Conservation (phyloP, 2,329 filamentous ascomycete genomes). For the Nigrospora oryzae region DNA sequence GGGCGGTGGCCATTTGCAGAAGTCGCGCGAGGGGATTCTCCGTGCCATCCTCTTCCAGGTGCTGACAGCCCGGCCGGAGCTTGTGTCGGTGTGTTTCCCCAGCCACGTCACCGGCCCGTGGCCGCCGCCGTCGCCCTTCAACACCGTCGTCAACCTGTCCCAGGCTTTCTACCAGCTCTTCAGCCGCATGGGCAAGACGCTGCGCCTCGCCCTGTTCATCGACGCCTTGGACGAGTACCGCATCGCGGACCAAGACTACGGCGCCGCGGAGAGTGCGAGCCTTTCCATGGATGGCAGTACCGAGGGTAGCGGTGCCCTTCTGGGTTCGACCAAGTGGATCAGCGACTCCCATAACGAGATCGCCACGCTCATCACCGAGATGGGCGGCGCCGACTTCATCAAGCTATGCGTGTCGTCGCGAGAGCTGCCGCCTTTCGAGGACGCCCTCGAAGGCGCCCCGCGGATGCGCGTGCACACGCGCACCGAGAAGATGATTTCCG, state of each 20-base stretch:
- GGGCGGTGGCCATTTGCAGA: background rate
- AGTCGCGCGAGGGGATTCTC: slow-evolving; percentile 1
- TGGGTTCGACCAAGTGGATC: slow-evolving; percentile 21
- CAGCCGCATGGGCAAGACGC: background rate
- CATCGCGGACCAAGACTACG: slow-evolving; percentile 13
- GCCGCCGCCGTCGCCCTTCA: slow-evolving; percentile 19
- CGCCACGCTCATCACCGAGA: slow-evolving; percentile 10
- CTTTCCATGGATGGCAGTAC: slow-evolving; percentile 4
- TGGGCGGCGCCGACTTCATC: background rate
- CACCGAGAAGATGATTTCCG: background rate
- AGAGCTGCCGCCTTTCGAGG: slow-evolving; percentile 2
- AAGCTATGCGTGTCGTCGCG: slow-evolving; percentile 1
- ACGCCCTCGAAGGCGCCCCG: background rate
- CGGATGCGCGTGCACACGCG: slow-evolving; percentile 1
- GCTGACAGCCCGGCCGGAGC: background rate
- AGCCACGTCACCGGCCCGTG: slow-evolving; percentile 13
- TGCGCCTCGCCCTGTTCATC: slow-evolving; percentile 10
- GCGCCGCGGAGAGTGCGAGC: slow-evolving; percentile 18
- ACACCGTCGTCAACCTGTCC: slow-evolving; percentile 14
- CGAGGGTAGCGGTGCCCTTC: slow-evolving; percentile 16
- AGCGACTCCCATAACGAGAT: slow-evolving; percentile 18
- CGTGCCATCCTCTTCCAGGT: slow-evolving; percentile 1
- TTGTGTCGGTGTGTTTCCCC: background rate
- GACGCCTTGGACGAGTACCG: slow-evolving; percentile 21
- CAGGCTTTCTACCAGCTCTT: slow-evolving; percentile 14